Conservation (phyloP, 2,329 filamentous ascomycete genomes). For the Colletotrichum sp. region DNA sequence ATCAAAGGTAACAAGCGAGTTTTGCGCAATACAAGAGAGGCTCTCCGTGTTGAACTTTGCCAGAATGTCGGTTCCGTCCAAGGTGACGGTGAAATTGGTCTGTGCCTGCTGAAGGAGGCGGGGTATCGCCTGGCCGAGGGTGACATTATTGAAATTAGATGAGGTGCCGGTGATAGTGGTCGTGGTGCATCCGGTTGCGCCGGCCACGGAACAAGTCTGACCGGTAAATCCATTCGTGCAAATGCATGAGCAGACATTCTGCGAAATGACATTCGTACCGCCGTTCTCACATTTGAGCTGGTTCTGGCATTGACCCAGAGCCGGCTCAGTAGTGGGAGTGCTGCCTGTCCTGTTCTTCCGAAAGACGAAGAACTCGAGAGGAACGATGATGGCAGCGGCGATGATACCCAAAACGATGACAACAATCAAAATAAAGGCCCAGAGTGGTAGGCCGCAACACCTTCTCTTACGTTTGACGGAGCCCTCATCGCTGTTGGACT, state of each 20-base stretch:
- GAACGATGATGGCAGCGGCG: constrained; percentile 82
- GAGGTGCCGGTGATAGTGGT: constrained; percentile 48
- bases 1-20: constrained; percentile 86
- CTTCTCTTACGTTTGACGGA: constrained; percentile 54
- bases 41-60: constrained; percentile 77
- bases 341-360: constrained; percentile 46
- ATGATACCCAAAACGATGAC: constrained; percentile 75
- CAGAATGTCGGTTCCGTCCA: constrained; percentile 73
- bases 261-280: constrained; percentile 74
- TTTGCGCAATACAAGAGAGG: constrained; percentile 83
- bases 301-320: constrained; percentile 60
- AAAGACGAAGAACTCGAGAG: constrained; percentile 69
- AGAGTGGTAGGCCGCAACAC: constrained; percentile 85
- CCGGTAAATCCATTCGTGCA: constrained; percentile 87
- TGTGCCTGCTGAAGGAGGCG: constrained; percentile 71
- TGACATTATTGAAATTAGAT: constrained; percentile 66
- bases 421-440: constrained; percentile 72
- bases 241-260: constrained; percentile 79
- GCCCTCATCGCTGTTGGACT: constrained; percentile 27
- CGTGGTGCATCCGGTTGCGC: constrained; percentile 58
- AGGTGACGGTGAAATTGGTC: constrained; percentile 75
- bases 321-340: constrained; percentile 31
- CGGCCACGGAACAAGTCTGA: constrained; percentile 52
- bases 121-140: constrained; percentile 80
- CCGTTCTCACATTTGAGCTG: constrained; percentile 77